phyloP scores from a whole-genome alignment of 495 filamentous ascomycete species.

The Aspergillus diversus region DNA sequence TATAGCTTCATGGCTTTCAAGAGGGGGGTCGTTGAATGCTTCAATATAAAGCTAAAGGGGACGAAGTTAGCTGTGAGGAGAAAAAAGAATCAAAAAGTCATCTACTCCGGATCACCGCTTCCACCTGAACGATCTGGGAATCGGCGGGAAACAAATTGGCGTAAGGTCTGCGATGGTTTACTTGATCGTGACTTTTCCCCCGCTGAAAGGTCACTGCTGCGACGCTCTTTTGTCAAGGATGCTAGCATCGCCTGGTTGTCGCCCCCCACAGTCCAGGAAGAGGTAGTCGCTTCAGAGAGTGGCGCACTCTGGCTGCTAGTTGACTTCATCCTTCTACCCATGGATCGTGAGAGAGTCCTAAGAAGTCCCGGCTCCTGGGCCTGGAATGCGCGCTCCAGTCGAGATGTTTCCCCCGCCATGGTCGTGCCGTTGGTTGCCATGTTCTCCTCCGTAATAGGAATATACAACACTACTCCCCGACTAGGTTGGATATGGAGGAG shows the following conservation, averaged over 20 bases:
- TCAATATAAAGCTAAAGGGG: not conserved
- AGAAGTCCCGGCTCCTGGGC: constrained; percentile 41
- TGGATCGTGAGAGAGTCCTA: constrained; percentile 36
- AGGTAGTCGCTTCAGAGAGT: constrained; percentile 29
- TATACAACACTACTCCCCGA: constrained; percentile 72
- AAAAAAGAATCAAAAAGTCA: constrained; percentile 4
- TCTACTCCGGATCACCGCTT: constrained; percentile 8
- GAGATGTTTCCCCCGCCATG: constrained; percentile 67
- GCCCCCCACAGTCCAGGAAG: constrained; percentile 21
- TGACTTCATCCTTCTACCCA: constrained; percentile 42
- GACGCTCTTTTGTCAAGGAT: constrained; percentile 2
- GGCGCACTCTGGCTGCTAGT: constrained; percentile 35
- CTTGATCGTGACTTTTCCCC: constrained; percentile 9
- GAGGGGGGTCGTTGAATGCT: not conserved
- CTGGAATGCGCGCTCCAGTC: constrained; percentile 49
- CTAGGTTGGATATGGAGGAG: constrained; percentile 63
- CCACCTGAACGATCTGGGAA: constrained; percentile 12
- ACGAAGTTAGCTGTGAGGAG: not conserved
- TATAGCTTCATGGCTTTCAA: not conserved
- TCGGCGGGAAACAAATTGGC: constrained; percentile 29
- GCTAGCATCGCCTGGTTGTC: not conserved
- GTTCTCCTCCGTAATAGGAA: constrained; percentile 69
- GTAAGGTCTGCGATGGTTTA: constrained; percentile 25
- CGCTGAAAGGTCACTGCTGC: constrained; percentile 10
- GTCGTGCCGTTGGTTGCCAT: constrained; percentile 72